phyloP scores from a whole-genome alignment of 78 protist genomes.

The Dictyostelium capitatum region DNA sequence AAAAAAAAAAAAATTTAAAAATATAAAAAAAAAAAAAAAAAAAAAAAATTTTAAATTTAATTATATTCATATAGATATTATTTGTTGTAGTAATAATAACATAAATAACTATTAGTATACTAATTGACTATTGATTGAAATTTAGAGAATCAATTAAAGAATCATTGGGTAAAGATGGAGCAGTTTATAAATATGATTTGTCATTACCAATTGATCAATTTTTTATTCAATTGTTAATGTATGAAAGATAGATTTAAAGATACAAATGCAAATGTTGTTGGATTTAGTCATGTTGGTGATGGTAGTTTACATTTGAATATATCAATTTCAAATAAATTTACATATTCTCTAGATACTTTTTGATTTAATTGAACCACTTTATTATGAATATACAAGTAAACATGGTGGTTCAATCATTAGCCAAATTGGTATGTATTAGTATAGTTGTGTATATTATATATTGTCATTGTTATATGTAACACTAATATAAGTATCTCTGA shows the following conservation, averaged over 20 bases:
- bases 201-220: slow-evolving; percentile 83
- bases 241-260: slow-evolving; percentile 58
- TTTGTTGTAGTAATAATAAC: background rate
- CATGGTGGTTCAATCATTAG: slow-evolving; percentile 87
- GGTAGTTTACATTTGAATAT: slow-evolving; percentile 94
- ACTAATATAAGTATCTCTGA: too few relatives aligned
- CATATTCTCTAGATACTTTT: slow-evolving; percentile 11
- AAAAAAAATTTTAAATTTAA: too few relatives aligned
- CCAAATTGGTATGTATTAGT: too few relatives aligned
- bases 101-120: background rate
- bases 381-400: slow-evolving; percentile 86
- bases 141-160: slow-evolving; percentile 90
- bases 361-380: slow-evolving; percentile 86
- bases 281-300: slow-evolving; percentile 96
- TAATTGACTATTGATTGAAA: too few relatives aligned
- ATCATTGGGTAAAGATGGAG: slow-evolving; percentile 84
- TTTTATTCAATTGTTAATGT: slow-evolving; percentile 84
- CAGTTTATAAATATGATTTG: slow-evolving; percentile 89
- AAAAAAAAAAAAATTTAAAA: too few relatives aligned
- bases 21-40: too few relatives aligned
- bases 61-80: too few relatives aligned
- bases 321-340: slow-evolving; percentile 46
- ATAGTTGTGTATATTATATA: too few relatives aligned
- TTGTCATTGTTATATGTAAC: too few relatives aligned
- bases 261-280: slow-evolving; percentile 38